These are phyloP conservation scores for Spinacia oleracea DNA, from an alignment of 179 eudicot genomes.

Conservation along the genomic window DNA sequence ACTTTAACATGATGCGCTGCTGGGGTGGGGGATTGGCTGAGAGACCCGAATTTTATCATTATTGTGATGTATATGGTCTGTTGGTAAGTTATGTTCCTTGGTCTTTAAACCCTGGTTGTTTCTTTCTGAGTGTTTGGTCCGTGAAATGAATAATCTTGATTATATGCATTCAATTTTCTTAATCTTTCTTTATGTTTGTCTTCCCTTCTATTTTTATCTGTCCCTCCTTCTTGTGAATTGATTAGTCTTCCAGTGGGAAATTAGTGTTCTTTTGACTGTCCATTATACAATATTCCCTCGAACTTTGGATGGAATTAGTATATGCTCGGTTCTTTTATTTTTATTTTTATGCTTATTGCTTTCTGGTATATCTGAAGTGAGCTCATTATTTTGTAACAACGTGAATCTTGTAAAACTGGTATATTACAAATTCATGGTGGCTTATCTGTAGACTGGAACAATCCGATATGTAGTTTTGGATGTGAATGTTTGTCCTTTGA, in stretches of 20 bases:
- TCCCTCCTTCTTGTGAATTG: background rate
- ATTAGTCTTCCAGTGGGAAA: background rate
- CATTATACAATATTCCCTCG: background rate
- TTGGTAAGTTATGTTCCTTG: constrained; percentile 54
- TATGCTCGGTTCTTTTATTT: background rate
- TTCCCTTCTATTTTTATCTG: background rate
- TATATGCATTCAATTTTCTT: background rate
- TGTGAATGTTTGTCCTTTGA: background rate
- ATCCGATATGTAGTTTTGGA: background rate
- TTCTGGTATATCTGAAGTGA: background rate
- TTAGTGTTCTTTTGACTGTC: background rate
- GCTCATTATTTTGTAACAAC: background rate
- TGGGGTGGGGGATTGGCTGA: constrained; percentile 99
- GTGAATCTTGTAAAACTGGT: background rate
- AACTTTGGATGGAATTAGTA: background rate
- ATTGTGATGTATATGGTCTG: constrained; percentile 86
- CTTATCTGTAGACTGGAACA: background rate
- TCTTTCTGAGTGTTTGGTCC: background rate
- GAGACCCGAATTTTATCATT: constrained; percentile 95
- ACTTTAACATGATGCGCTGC: constrained; percentile 97
- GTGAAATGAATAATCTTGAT: background rate
- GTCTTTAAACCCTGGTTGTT: background rate
- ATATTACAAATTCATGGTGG: background rate
- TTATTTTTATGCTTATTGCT: too few species aligned
- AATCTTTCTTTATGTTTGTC: background rate